Conservation (phyloP, 2,329 filamentous ascomycete genomes). For the Scytalidium sp. region DNA sequence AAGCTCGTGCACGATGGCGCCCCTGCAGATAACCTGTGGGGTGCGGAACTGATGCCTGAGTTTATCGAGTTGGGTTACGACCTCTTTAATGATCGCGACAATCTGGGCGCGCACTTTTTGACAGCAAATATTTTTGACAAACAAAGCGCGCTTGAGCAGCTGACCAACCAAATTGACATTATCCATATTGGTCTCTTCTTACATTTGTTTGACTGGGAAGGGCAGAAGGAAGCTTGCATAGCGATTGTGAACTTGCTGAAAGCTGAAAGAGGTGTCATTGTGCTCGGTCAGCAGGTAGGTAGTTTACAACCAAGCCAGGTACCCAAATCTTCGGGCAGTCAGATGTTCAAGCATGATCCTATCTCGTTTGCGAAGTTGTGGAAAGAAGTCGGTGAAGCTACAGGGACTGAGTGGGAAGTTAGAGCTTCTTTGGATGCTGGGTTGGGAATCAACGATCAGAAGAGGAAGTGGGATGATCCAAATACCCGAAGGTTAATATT, state of each 20-base stretch:
- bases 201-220: constrained; percentile 11
- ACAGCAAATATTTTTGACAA: constrained; percentile 30
- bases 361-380: neutral
- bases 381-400: constrained; percentile 3
- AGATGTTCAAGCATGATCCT: neutral
- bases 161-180: constrained; percentile 27
- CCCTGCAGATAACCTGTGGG: constrained; percentile 25
- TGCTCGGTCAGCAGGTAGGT: neutral
- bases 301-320: neutral
- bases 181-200: constrained; percentile 12
- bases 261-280: neutral
- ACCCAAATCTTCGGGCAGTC: neutral
- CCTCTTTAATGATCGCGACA: constrained; percentile 32
- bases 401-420: constrained; percentile 21
- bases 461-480: constrained; percentile 22
- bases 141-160: constrained; percentile 23
- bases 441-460: constrained; percentile 18
- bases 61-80: constrained; percentile 35
- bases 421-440: constrained; percentile 17
- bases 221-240: neutral
- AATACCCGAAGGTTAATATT: constrained; percentile 11
- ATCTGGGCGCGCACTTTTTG: constrained; percentile 28
- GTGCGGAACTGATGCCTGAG: constrained; percentile 26
- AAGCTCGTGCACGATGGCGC: constrained; percentile 34
- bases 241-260: neutral